Conservation (phyloP, 2,329 filamentous ascomycete species). For the Dactylonectria estremocensis region DNA sequence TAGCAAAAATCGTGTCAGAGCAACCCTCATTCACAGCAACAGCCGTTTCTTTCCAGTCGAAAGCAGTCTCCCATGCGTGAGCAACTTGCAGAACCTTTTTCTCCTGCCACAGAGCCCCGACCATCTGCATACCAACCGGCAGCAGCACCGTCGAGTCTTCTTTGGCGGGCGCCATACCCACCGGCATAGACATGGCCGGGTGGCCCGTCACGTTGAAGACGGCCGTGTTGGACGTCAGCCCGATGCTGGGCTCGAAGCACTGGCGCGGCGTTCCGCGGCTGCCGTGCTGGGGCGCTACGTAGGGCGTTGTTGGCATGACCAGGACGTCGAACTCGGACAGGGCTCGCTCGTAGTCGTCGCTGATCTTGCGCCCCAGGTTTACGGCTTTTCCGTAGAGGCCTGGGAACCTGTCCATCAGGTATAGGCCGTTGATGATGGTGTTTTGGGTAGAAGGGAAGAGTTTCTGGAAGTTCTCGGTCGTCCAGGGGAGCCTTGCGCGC, state of each 20-base stretch:
- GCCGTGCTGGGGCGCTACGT: conserved; percentile 62
- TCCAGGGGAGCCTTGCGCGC: conserved; percentile 61
- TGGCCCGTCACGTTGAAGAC: conserved; percentile 72
- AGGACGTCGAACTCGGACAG: conserved; percentile 61
- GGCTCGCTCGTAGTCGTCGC: conserved; percentile 61
- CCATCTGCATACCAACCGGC: conserved; percentile 70
- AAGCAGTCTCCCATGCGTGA: conserved; percentile 62
- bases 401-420: conserved; percentile 61
- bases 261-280: conserved; percentile 56
- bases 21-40: background rate
- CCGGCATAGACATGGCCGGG: conserved; percentile 67
- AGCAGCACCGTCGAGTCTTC: conserved; percentile 58
- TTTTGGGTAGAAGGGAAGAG: conserved; percentile 69
- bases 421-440: conserved; percentile 67
- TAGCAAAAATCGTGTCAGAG: background rate
- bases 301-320: conserved; percentile 65
- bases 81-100: conserved; percentile 60
- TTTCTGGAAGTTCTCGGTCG: conserved; percentile 64
- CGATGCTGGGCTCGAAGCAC: conserved; percentile 66
- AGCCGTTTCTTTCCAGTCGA: conserved; percentile 56
- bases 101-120: conserved; percentile 68
- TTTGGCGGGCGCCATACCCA: conserved; percentile 61
- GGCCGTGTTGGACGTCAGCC: conserved; percentile 69
- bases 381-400: conserved; percentile 63
- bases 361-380: conserved; percentile 63